Evolutionary conservation across 1,139 yeast species (phyloP).

Genomic region (Spencermartinsiella ligniputridi): DNA sequence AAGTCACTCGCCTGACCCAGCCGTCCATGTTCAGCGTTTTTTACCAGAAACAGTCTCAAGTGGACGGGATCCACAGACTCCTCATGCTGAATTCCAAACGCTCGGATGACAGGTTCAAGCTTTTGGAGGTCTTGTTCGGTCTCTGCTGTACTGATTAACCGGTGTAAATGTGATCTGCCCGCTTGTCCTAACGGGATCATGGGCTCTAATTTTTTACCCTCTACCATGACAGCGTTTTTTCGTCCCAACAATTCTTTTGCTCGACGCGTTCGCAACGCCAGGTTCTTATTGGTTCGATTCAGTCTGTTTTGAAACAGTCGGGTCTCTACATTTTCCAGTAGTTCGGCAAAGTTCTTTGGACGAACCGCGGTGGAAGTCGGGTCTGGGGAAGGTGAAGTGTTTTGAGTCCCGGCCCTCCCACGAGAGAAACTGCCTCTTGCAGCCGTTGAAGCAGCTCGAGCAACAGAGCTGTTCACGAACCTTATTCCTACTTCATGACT

Average conservation of each 20-base stretch:
- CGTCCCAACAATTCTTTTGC: constrained; percentile 20
- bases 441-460: too few species aligned
- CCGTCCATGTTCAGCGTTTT: constrained; percentile 12
- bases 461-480: too few species aligned
- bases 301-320: constrained; percentile 18
- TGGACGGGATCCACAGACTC: constrained; percentile 13
- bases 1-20: not conserved
- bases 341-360: constrained; percentile 7
- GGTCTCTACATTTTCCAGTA: constrained; percentile 9
- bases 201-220: constrained; percentile 23
- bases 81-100: constrained; percentile 14
- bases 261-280: constrained; percentile 28
- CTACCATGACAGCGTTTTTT: constrained; percentile 20
- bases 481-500: too few species aligned
- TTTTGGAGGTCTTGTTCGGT: constrained; percentile 11
- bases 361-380: not conserved
- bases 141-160: constrained; percentile 11
- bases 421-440: too few species aligned
- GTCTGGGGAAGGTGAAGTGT: too few species aligned
- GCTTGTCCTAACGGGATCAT: constrained; percentile 26
- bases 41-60: constrained; percentile 12
- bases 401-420: too few species aligned
- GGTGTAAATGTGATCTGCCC: constrained; percentile 20
- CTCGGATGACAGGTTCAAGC: constrained; percentile 12
- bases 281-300: constrained; percentile 21